Evolutionary conservation across 768 basidiomycete genomes (phyloP), one percentile per base, ranked within the genome.

Genomic region (Suillus decipiens): DNA sequence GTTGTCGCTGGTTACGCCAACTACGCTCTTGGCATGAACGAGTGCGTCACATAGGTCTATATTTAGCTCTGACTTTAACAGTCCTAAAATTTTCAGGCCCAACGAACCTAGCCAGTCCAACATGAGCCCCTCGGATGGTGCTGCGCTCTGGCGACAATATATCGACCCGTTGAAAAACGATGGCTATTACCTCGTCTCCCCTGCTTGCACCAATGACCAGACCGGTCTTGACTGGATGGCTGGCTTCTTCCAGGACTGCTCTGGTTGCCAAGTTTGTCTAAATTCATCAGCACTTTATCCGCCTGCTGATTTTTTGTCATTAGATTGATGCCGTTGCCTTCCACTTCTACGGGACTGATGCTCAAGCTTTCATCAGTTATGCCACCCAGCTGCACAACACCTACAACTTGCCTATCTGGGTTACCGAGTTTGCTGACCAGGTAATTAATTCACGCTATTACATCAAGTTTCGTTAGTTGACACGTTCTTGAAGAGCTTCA

Each of bases 341-440:
- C 58, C 95, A 97, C 72, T 88, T 77, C 72, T 96, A 97, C 72
- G 86, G 83, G 58, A 83, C 78, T 15, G 63, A 76, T 15, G 64
- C 81, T 2, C 57, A 77, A 0, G 78, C 78, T 11, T 81, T 94
- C 70, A 80, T 85, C 60, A n/a, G 62, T 14, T 89, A 87, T 73
- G 72, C 89, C 56, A 68, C 69, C 10, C 67, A 75, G 1, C 82
- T 83, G 68, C 76, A 90, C 70, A 64, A 65, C 45, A 75, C 75
- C 2, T 87, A 84, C 69, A 39, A 62, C 17, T 68, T 70, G 61
- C 73, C 75, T 34, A 76, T 93, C 69, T 85, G 82, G 81, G 72
- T 89, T 63, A 89, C 89, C 5, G 92, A 95, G 70, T 87, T 84
- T 68, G 91, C 90, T 64, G 87, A 85, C 77, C 79, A 86, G 78